phyloP scores from a whole-genome alignment of 1,284 basidiomycete species.

The Kwoniella shivajii region DNA sequence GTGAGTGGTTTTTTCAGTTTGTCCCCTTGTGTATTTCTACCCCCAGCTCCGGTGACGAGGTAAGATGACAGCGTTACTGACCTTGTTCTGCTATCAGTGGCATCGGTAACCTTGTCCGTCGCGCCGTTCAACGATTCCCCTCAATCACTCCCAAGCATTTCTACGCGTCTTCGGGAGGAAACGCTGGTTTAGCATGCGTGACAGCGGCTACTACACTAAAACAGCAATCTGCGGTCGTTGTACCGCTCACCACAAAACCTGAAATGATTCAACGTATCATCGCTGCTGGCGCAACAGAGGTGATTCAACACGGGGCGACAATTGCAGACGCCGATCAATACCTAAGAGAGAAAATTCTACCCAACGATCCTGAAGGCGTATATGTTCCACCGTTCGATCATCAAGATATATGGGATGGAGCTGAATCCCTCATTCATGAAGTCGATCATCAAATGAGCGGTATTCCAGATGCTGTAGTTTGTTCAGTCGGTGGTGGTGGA shows the following conservation, averaged over 20 bases:
- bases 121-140: slow-evolving; percentile 10
- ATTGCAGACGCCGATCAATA: slow-evolving; percentile 32
- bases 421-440: slow-evolving; percentile 27
- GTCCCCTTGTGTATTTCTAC: not conserved
- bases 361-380: slow-evolving; percentile 21
- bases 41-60: not conserved
- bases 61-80: not conserved
- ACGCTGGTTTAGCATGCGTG: slow-evolving; percentile 37
- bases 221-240: slow-evolving; percentile 28
- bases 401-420: slow-evolving; percentile 29
- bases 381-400: slow-evolving; percentile 40
- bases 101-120: slow-evolving; percentile 32
- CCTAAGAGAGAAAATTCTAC: slow-evolving; percentile 20
- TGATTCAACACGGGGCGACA: slow-evolving; percentile 27
- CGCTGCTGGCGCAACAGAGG: slow-evolving; percentile 26
- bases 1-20: slow-evolving; percentile 13
- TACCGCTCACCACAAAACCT: slow-evolving; percentile 26
- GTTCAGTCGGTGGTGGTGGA: slow-evolving; percentile 37
- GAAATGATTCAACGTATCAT: slow-evolving; percentile 31
- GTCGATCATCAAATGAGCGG: slow-evolving; percentile 12
- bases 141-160: slow-evolving; percentile 24
- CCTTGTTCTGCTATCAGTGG: slow-evolving; percentile 20
- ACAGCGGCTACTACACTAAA: slow-evolving; percentile 25
- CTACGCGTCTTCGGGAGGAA: slow-evolving; percentile 36
- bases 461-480: slow-evolving; percentile 24